Evolutionary conservation across 106 monocot species (phyloP).

Genomic region (Posidonia australis): DNA sequence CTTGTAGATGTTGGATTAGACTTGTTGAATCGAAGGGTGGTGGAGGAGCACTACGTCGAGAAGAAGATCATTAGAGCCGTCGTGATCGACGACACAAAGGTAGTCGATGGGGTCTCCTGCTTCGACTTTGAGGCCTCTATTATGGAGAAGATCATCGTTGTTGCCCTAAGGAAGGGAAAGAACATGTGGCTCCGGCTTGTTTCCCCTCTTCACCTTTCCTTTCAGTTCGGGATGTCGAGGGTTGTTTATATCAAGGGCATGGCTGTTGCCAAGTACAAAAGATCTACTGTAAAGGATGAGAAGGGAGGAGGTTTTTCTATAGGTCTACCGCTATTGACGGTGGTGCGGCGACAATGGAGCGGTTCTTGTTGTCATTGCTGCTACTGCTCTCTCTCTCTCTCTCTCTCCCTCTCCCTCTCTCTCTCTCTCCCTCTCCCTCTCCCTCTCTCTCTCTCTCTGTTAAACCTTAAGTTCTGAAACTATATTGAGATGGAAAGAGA

Average conservation of each 20-base stretch:
- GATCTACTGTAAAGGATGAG: too few species aligned
- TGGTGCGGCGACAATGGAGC: too few species aligned
- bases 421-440: too few species aligned
- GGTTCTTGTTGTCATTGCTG: too few species aligned
- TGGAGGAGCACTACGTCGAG: constrained; percentile 53
- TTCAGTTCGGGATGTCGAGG: constrained; percentile 88
- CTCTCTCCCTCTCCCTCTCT: too few species aligned
- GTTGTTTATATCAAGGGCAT: constrained; percentile 88
- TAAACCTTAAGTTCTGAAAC: too few species aligned
- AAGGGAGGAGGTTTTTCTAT: too few species aligned
- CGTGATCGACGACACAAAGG: constrained; percentile 57
- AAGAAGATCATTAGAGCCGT: constrained; percentile 33
- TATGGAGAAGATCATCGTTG: constrained; percentile 50
- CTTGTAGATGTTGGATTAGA: too few species aligned
- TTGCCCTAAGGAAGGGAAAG: constrained; percentile 79
- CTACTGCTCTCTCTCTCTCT: too few species aligned
- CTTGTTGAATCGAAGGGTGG: constrained; percentile 58
- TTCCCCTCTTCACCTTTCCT: constrained; percentile 74
- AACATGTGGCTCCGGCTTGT: constrained; percentile 90
- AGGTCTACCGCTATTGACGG: too few species aligned
- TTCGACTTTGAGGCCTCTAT: constrained; percentile 43
- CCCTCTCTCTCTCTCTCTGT: too few species aligned
- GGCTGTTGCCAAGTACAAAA: constrained; percentile 72
- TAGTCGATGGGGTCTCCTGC: constrained; percentile 45
- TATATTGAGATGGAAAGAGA: too few species aligned